A percentile compares a stretch with the other conserved stretches of the same genome.
phyloP scores from a whole-genome alignment of 2,329 filamentous ascomycete genomes.

The Aspergillus pseudoglaucus region DNA sequence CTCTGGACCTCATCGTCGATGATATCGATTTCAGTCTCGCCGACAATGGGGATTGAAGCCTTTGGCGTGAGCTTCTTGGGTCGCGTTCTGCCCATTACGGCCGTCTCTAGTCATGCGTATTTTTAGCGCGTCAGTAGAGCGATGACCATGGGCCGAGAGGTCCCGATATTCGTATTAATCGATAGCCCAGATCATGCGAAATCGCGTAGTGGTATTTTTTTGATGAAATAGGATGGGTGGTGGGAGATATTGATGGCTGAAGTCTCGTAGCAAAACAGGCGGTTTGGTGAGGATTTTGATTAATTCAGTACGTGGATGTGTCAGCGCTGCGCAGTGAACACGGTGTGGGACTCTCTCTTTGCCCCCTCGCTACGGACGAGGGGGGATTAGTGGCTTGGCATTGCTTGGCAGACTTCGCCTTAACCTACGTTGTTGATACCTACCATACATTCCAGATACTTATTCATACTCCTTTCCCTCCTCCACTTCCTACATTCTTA shows the following conservation, averaged over 20 bases:
- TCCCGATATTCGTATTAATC: conserved; percentile 58
- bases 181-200: conserved; percentile 55
- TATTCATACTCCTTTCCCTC: not conserved
- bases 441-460: no score
- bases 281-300: conserved; percentile 4
- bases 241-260: conserved; percentile 34
- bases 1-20: conserved; percentile 81
- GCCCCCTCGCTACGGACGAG: conserved; percentile 20
- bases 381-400: not conserved
- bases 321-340: conserved; percentile 41
- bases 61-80: conserved; percentile 78
- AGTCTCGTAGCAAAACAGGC: conserved; percentile 27
- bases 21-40: conserved; percentile 84
- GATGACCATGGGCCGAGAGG: conserved; percentile 42
- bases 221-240: conserved; percentile 49
- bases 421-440: not conserved
- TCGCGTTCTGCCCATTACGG: conserved; percentile 43
- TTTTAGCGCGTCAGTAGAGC: conserved; percentile 32
- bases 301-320: conserved; percentile 24
- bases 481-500: conserved; percentile 12
- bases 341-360: conserved; percentile 32
- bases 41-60: conserved; percentile 76
- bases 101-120: conserved; percentile 39
- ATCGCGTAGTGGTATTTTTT: conserved; percentile 47
- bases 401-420: not conserved